Base-by-base conservation (phyloP, 345 rosid genomes). In the Hibiscus trionum region DNA sequence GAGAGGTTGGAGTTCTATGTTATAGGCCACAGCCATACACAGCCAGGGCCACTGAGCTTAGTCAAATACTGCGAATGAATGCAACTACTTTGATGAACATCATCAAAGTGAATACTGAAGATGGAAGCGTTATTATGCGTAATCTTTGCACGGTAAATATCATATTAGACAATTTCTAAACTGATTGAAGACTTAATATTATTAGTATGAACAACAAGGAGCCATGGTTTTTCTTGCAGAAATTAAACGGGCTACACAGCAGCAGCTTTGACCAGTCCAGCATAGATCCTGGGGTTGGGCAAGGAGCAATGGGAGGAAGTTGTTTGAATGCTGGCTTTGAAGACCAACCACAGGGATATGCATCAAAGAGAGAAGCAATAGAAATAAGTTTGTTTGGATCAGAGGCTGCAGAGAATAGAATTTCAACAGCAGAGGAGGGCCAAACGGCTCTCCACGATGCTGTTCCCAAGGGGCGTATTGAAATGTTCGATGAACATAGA, bases 1-100 rank as follows among this genome's bases (percentile, higher is more conserved):
- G 98, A 72, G 98, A 94, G 84, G 79, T 86, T 55, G 97, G 96
- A 74, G 96, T 94, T 75, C 61, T 94, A 72, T 84, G 82, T 67
- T 66, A 76, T 75, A 86, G 78, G 83, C 91, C 96, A 46, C 97
- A 94, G 86, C 97, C 96, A 27, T 86, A 85, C 85, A 87, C 91
- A 33, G 93, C 84, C 35, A 81, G 85, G 77, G 90, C 97, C 53
- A 80, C 79, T 21, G 90, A 88, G 79, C 83, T 94, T 56, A 88
- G 90, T 67, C 98, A 94, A 75, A 80, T 94, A 74, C 80, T 94
- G 73, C 74, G 95, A 53, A 80, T 94, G 60, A 85, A 77, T 62
- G 85, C 88, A 87, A 83, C 84, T 73, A 82, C 97, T 17, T 79
- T 94, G 21, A 79, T 85, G 82, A 88, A 80, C 62, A 81, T 82